These are phyloP conservation scores for Pichia occidentalis DNA, from an alignment of 805 yeast genomes.

Conservation along the genomic window DNA sequence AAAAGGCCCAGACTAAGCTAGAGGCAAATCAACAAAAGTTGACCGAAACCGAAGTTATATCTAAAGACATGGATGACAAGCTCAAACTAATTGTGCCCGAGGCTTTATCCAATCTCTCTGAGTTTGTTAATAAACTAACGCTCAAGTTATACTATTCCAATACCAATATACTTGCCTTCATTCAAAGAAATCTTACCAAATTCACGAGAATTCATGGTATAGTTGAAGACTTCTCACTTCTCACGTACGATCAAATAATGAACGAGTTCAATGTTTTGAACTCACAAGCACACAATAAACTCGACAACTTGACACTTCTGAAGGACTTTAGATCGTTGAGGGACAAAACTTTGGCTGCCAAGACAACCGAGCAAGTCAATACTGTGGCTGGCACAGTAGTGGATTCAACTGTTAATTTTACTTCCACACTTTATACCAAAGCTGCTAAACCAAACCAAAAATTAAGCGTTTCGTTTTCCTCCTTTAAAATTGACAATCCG, in stretches of 20 bases:
- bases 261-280: conserved; percentile 36
- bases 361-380: conserved; percentile 22
- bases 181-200: conserved; percentile 28
- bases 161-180: conserved; percentile 28
- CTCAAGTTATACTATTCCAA: conserved; percentile 35
- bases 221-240: conserved; percentile 3
- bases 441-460: conserved; percentile 29
- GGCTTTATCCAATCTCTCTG: conserved; percentile 39
- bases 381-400: conserved; percentile 24
- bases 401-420: conserved; percentile 25
- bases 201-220: conserved; percentile 31
- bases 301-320: conserved; percentile 34
- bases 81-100: conserved; percentile 41
- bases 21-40: conserved; percentile 28
- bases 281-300: conserved; percentile 30
- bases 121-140: conserved; percentile 39
- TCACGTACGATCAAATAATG: conserved; percentile 30
- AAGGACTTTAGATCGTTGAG: conserved; percentile 34
- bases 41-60: conserved; percentile 29
- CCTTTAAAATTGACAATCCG: conserved; percentile 30
- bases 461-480: conserved; percentile 16
- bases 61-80: conserved; percentile 34
- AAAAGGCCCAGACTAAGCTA: conserved; percentile 34
- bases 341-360: conserved; percentile 32
- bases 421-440: conserved; percentile 28